Conservation (phyloP, 129 eudicot genomes). For the Helianthus tuberosus region DNA sequence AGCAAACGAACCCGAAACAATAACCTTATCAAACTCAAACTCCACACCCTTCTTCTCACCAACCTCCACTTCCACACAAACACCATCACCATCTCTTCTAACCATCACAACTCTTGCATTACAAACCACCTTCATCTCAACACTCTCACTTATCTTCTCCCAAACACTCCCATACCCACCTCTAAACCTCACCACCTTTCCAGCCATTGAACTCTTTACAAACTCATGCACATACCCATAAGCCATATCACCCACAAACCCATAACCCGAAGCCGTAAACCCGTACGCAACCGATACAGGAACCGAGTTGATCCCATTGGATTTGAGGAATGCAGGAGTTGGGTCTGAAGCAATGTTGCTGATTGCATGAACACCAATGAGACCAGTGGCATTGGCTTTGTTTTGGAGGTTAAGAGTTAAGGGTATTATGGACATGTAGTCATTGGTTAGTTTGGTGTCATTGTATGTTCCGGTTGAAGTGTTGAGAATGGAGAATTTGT, state of each 20-base stretch:
- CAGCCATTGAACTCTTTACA: slow-evolving; percentile 56
- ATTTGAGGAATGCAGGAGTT: slow-evolving; percentile 39
- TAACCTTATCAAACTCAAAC: slow-evolving; percentile 41
- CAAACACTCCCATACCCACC: slow-evolving; percentile 51
- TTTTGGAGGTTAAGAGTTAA: slow-evolving; percentile 50
- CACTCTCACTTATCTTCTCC: slow-evolving; percentile 34
- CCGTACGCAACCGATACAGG: slow-evolving; percentile 49
- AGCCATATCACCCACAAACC: slow-evolving; percentile 57
- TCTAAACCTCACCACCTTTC: slow-evolving; percentile 43
- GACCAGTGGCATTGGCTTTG: slow-evolving; percentile 35
- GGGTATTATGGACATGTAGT: slow-evolving; percentile 44
- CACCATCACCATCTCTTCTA: slow-evolving; percentile 16
- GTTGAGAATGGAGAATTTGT: slow-evolving; percentile 42
- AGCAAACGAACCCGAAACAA: slow-evolving; percentile 43
- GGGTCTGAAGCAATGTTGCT: slow-evolving; percentile 50
- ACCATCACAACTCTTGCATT: slow-evolving; percentile 33
- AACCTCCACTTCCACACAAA: slow-evolving; percentile 11
- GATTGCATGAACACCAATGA: slow-evolving; percentile 48
- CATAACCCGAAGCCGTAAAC: slow-evolving; percentile 56
- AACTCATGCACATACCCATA: slow-evolving; percentile 54
- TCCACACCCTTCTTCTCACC: slow-evolving; percentile 25
- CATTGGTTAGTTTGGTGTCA: slow-evolving; percentile 37
- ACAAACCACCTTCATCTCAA: slow-evolving; percentile 35
- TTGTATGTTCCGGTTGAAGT: slow-evolving; percentile 34
- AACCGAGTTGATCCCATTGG: slow-evolving; percentile 45